These are phyloP conservation scores for Micractinium conductrix DNA, from an alignment of 139 green algal genomes.

Conservation along the genomic window DNA sequence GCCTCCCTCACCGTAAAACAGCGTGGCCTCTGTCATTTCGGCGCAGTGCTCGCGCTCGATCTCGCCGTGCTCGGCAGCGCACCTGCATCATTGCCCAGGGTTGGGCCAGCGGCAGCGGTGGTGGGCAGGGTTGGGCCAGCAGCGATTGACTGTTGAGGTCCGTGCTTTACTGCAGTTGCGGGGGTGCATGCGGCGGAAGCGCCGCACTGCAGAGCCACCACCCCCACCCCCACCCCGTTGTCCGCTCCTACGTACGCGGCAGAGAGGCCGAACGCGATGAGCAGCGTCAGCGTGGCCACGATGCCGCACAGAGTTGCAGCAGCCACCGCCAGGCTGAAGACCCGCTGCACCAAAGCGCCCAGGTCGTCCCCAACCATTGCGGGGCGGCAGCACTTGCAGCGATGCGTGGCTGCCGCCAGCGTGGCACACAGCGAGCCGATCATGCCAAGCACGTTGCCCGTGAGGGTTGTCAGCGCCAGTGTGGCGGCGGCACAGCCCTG, in stretches of 20 bases:
- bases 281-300: neutral
- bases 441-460: neutral
- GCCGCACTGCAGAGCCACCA: too few species aligned
- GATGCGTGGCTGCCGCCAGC: neutral
- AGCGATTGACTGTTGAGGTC: too few species aligned
- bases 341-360: neutral
- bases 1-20: too few species aligned
- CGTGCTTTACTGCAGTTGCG: too few species aligned
- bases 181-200: too few species aligned
- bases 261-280: neutral
- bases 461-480: neutral
- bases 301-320: neutral
- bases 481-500: neutral
- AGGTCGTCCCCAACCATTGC: neutral
- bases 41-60: neutral
- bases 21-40: neutral
- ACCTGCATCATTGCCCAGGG: too few species aligned
- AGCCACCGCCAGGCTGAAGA: neutral
- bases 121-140: neutral
- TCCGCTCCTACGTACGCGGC: neutral
- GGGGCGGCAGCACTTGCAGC: neutral
- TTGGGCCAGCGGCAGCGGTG: too few species aligned
- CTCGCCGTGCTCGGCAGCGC: too few species aligned
- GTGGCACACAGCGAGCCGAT: neutral
- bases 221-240: too few species aligned